phyloP scores from a whole-genome alignment of 2,329 filamentous ascomycete genomes.

The Fusarium albosuccineum region DNA sequence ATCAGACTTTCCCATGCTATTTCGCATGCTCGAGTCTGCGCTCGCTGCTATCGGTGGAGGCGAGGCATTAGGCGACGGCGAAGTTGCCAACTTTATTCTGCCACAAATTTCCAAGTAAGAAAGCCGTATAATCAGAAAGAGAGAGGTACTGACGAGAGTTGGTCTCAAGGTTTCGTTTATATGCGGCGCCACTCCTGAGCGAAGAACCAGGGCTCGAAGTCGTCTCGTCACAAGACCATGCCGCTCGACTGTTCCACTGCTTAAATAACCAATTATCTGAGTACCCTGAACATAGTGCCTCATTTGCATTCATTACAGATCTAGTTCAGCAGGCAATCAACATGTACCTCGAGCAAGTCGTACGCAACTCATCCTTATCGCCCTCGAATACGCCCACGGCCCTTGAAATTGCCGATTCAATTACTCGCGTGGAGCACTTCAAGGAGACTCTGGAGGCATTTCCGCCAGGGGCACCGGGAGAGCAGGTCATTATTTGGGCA shows the following conservation, averaged over 20 bases:
- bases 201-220: constrained; percentile 12
- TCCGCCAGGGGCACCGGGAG: constrained; percentile 20
- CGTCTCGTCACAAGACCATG: constrained; percentile 18
- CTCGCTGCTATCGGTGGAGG: constrained; percentile 16
- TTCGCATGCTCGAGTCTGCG: constrained; percentile 10
- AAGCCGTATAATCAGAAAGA: no score
- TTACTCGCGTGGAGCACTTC: constrained; percentile 29
- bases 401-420: constrained; percentile 2
- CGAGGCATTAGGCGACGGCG: not conserved
- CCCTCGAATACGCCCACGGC: not conserved
- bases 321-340: constrained; percentile 85
- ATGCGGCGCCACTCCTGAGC: constrained; percentile 19
- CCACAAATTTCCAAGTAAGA: constrained; percentile 21
- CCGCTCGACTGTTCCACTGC: constrained; percentile 10
- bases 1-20: constrained; percentile 13
- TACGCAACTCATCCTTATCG: not conserved
- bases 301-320: constrained; percentile 80
- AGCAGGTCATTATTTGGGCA: constrained; percentile 36
- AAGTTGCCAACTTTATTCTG: constrained; percentile 12
- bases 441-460: constrained; percentile 33
- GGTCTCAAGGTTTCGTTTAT: constrained; percentile 16
- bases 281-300: constrained; percentile 79
- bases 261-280: constrained; percentile 63
- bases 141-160: not conserved
- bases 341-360: constrained; percentile 73